A percentile compares a stretch with the other conserved stretches of the same genome.
Conservation (phyloP, 306 rosid genomes). For the Hippophae gyantsensis region DNA sequence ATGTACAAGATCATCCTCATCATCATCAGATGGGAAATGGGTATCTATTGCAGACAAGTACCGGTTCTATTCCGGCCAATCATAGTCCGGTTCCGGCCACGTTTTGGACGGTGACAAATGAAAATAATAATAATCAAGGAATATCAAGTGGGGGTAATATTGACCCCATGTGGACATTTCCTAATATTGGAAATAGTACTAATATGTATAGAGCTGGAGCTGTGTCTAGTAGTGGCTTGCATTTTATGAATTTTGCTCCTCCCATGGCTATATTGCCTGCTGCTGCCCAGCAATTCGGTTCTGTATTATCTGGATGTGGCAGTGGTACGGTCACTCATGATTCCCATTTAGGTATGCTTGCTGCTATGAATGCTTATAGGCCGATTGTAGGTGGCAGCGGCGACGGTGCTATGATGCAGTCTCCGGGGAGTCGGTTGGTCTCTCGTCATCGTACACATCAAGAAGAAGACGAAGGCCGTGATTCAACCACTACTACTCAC, state of each 20-base stretch:
- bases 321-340: slow-evolving; percentile 24
- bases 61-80: slow-evolving; percentile 61
- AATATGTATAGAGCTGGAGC: slow-evolving; percentile 40
- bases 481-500: slow-evolving; percentile 25
- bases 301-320: slow-evolving; percentile 13
- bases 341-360: slow-evolving; percentile 63
- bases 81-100: slow-evolving; percentile 53
- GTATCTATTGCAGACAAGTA: slow-evolving; percentile 56
- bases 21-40: slow-evolving; percentile 32
- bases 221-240: slow-evolving; percentile 33
- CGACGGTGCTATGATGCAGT: slow-evolving; percentile 7
- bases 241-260: slow-evolving; percentile 80
- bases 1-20: slow-evolving; percentile 46
- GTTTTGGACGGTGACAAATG: slow-evolving; percentile 63
- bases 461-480: slow-evolving; percentile 47
- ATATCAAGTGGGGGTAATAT: slow-evolving; percentile 5
- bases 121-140: slow-evolving; percentile 25
- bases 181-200: slow-evolving; percentile 20
- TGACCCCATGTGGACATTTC: slow-evolving; percentile 45
- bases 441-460: slow-evolving; percentile 23
- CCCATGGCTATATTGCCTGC: slow-evolving; percentile 58
- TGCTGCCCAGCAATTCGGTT: slow-evolving; percentile 48
- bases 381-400: slow-evolving; percentile 28
- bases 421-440: slow-evolving; percentile 18
- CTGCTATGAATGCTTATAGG: slow-evolving; percentile 57